Evolutionary conservation across 192 early-diverging fungal genomes (phyloP), one percentile per base, ranked within the genome.

Genomic region (Backusella macrospora): DNA sequence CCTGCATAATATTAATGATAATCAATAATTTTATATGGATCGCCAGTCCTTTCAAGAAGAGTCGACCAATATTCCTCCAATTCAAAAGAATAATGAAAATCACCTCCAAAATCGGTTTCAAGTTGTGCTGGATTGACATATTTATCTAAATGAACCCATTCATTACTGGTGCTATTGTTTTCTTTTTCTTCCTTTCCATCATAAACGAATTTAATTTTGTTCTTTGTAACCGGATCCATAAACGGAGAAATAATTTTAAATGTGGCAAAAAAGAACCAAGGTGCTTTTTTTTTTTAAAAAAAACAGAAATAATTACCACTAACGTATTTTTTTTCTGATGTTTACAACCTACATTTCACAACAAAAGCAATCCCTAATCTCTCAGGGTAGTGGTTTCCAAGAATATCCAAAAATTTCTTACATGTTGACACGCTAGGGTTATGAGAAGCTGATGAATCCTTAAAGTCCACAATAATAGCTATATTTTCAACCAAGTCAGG

Each of bases 361-460:
- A 96, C 84, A 47, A 89, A 90, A 1, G 85, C 86, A 38, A 83
- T 82, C 55, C 90, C 89, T 52, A 94, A 80, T 65, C 92, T 84
- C 81, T 98, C 96, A 6, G 95, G 95, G 71, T 97, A 98, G 84
- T 98, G 96, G 64, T 88, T 90, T 43, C 89, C 87, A 38, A 98
- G 81, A 21, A 93, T 88, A 49, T 93, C 76, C 65, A 97, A 81
- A 70, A 96, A 94, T 71, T 95, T 87, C 45, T 89, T 93, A 10
- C 89, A 88, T 0, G 93, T 89, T 7, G 86, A 87, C 6, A 96
- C 78, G 18, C 90, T 86, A 15, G 92, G 91, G 39, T 85, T 88
- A 72, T 84, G 90, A 62, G 87, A 83, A 77, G 89, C 86, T 42
- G 86, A 83, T 68, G 87, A 83, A 62, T 87, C 85, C 14, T 90